Conservation (phyloP, 371 early-diverging fungal species). For the Saksenaea vasiformis region DNA sequence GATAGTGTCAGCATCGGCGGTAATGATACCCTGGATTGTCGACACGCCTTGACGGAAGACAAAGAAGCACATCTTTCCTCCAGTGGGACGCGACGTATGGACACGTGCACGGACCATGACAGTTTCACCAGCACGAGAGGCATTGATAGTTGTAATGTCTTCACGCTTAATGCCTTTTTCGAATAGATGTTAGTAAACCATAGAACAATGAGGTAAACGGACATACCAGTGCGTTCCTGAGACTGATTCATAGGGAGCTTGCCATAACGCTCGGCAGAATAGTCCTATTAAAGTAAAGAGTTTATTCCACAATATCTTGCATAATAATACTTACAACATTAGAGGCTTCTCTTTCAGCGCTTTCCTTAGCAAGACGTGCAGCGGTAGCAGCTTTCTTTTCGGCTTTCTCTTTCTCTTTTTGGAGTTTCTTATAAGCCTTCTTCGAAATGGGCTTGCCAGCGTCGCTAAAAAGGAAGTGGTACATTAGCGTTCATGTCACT, state of each 20-base stretch:
- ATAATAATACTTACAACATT: constrained; percentile 45
- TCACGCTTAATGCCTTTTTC: constrained; percentile 50
- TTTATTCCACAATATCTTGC: background rate
- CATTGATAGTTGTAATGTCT: constrained; percentile 59
- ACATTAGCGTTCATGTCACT: background rate
- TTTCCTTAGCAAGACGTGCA: constrained; percentile 83
- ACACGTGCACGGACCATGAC: constrained; percentile 90
- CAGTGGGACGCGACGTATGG: constrained; percentile 86
- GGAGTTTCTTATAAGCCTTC: constrained; percentile 91
- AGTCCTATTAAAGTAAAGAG: constrained; percentile 55
- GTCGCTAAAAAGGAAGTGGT: constrained; percentile 48
- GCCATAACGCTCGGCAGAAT: constrained; percentile 86
- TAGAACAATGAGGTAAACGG: background rate
- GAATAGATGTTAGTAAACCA: background rate
- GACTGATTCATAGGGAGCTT: constrained; percentile 88
- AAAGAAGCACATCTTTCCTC: constrained; percentile 91
- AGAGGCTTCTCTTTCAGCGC: constrained; percentile 79
- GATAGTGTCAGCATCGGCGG: constrained; percentile 68
- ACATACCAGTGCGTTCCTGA: constrained; percentile 64
- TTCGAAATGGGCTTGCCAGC: constrained; percentile 92
- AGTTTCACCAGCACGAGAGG: constrained; percentile 68
- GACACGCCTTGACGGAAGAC: constrained; percentile 85
- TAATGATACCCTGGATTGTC: constrained; percentile 87
- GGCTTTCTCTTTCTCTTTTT: constrained; percentile 91
- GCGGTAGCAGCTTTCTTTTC: constrained; percentile 76